Percentiles rank a stretch among this genome's conserved stretches.
Conservation (phyloP, 2,329 filamentous ascomycete genomes). For the Thelonectria olida region DNA sequence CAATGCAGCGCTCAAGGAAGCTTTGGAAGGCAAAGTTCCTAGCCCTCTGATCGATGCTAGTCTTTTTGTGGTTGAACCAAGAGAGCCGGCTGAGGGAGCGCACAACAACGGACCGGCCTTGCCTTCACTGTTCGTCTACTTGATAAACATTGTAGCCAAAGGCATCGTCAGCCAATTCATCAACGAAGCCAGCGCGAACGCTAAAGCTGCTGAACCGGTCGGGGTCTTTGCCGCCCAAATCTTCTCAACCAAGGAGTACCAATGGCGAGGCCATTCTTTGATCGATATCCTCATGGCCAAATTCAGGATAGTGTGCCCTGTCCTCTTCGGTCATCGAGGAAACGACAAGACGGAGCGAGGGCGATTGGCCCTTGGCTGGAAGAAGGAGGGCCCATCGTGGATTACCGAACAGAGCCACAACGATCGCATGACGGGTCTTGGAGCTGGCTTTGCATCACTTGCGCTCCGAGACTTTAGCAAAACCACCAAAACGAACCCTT, state of each 20-base stretch:
- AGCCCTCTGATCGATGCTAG: slow-evolving; percentile 63
- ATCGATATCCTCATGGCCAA: slow-evolving; percentile 90
- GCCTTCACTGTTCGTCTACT: slow-evolving; percentile 75
- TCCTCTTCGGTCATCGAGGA: slow-evolving; percentile 85
- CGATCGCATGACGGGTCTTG: slow-evolving; percentile 85
- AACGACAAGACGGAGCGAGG: slow-evolving; percentile 77
- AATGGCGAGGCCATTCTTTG: slow-evolving; percentile 73
- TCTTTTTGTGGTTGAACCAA: slow-evolving; percentile 59
- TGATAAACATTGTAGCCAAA: slow-evolving; percentile 81
- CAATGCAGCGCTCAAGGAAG: slow-evolving; percentile 58
- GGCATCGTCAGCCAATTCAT: slow-evolving; percentile 75
- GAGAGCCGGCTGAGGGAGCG: slow-evolving; percentile 59
- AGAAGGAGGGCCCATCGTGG: slow-evolving; percentile 67
- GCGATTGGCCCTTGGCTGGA: slow-evolving; percentile 77
- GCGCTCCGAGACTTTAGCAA: slow-evolving; percentile 84
- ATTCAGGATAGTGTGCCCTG: slow-evolving; percentile 80
- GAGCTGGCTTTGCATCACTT: slow-evolving; percentile 84
- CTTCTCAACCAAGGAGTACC: slow-evolving; percentile 74
- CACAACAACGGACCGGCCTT: slow-evolving; percentile 62
- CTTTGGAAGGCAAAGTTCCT: slow-evolving; percentile 60
- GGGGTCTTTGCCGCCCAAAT: slow-evolving; percentile 80
- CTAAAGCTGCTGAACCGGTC: slow-evolving; percentile 77
- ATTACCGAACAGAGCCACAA: slow-evolving; percentile 77
- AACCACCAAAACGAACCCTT: slow-evolving; percentile 75
- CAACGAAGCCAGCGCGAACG: slow-evolving; percentile 70